phyloP scores from a whole-genome alignment of 139 green algal species.

The Desmodesmus armatus region DNA sequence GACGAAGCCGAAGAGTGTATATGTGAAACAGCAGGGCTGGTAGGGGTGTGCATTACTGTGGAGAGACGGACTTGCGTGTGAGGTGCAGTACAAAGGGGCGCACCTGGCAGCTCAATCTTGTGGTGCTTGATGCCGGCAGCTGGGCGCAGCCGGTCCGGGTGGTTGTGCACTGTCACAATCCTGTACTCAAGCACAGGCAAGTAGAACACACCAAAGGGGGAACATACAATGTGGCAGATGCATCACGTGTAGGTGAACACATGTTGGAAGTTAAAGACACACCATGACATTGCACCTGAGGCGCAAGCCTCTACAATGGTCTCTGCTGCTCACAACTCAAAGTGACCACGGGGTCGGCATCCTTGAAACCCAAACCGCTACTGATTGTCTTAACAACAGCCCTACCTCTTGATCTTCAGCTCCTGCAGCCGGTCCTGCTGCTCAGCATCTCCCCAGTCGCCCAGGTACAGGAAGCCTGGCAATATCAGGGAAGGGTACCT shows the following conservation, averaged over 20 bases:
- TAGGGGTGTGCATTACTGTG: no score
- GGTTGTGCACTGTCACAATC: conserved; percentile 77
- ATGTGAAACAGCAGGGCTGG: no score
- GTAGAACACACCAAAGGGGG: neutral
- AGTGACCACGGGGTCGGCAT: no score
- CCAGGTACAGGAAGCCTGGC: conserved; percentile 76
- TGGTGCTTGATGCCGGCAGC: conserved; percentile 58
- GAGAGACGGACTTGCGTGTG: no score
- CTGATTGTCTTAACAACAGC: neutral
- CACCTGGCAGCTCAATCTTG: conserved; percentile 69
- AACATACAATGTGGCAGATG: neutral
- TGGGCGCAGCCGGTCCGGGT: conserved; percentile 73
- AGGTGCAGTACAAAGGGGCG: no score
- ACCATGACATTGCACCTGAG: no score
- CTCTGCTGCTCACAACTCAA: no score
- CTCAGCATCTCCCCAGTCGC: conserved; percentile 77
- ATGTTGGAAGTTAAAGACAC: neutral
- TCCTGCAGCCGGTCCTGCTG: conserved; percentile 62
- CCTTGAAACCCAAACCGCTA: neutral
- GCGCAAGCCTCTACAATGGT: no score
- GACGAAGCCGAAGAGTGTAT: no score
- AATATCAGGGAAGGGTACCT: conserved; percentile 82
- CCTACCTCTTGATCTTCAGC: conserved; percentile 62
- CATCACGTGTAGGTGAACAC: neutral
- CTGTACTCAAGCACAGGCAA: conserved; percentile 26